Conservation (phyloP, 164 flowering plant genomes). For the Kingdonia uniflora region DNA sequence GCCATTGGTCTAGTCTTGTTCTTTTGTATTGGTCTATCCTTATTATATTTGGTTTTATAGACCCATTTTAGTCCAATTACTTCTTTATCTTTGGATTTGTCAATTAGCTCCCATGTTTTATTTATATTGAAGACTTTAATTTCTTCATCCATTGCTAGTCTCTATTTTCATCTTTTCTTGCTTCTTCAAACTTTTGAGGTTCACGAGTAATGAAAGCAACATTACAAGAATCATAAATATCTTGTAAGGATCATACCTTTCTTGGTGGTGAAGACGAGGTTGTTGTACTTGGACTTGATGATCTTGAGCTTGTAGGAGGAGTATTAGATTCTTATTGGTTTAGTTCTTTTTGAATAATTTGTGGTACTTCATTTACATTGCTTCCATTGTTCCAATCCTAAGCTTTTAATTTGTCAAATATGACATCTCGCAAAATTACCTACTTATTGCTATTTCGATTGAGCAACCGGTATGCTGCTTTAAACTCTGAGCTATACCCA, state of each 20-base stretch:
- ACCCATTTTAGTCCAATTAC: neutral
- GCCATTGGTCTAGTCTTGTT: neutral
- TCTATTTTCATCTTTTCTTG: neutral
- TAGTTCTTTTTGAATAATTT: neutral
- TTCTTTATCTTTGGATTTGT: neutral
- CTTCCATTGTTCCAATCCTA: neutral
- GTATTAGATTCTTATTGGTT: neutral
- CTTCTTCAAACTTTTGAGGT: neutral
- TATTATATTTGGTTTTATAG: neutral
- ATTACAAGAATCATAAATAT: conserved; percentile 5
- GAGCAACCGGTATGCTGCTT: neutral
- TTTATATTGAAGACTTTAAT: neutral
- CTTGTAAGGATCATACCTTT: neutral
- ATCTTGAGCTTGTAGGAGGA: neutral
- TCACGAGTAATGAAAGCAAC: neutral
- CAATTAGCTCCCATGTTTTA: neutral
- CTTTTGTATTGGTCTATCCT: neutral
- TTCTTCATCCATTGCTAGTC: conserved; percentile 1
- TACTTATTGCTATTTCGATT: conserved; percentile 4
- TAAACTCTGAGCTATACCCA: conserved; percentile 4
- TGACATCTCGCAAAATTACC: conserved; percentile 2
- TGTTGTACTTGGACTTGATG: too few species aligned
- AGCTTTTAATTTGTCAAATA: conserved; percentile 2
- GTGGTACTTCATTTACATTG: neutral
- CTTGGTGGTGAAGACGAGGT: neutral